A percentile compares a stretch with the other conserved stretches of the same genome.
Conservation (phyloP, 352 stramenopile species). For the Pythium rhizo-oryzae region DNA sequence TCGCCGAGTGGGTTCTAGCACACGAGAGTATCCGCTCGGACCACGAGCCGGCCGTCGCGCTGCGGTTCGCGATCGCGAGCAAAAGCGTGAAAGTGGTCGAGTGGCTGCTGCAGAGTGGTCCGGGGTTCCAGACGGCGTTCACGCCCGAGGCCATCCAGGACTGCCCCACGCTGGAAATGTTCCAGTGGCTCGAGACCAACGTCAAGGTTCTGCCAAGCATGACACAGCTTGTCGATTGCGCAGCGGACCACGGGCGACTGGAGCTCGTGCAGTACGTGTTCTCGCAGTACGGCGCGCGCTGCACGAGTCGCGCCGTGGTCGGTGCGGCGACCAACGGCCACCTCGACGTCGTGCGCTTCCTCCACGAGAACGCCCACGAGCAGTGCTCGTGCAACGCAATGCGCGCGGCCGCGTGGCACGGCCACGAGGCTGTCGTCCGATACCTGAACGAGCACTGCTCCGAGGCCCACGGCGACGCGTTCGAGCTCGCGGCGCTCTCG, state of each 20-base stretch:
- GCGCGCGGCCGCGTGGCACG: not conserved
- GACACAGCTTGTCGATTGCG: not conserved
- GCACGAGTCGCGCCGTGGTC: conserved; percentile 15
- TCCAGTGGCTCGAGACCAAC: conserved; percentile 15
- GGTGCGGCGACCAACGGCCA: conserved; percentile 18
- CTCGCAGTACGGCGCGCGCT: not conserved
- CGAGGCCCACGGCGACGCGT: not conserved
- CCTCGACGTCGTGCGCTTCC: conserved; percentile 17
- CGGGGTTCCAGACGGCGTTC: conserved; percentile 3
- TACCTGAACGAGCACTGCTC: conserved; percentile 13
- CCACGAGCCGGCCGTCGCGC: not conserved
- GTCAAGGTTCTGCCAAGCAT: not conserved
- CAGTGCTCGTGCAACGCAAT: conserved; percentile 14
- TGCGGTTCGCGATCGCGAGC: not conserved
- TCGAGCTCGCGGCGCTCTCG: conserved; percentile 1
- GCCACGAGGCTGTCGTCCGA: conserved; percentile 2
- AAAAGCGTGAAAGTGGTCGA: not conserved
- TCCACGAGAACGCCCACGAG: conserved; percentile 14
- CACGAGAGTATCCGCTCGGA: not conserved
- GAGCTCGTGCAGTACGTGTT: conserved; percentile 10
- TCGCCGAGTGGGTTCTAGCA: not conserved
- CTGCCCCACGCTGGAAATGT: conserved; percentile 9
- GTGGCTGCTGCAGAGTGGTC: conserved; percentile 8
- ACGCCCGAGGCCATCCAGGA: not conserved
- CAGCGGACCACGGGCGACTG: not conserved